These are phyloP conservation scores for Saccharomycopsis crataegensis DNA, from an alignment of 1,139 yeast species.

Conservation along the genomic window DNA sequence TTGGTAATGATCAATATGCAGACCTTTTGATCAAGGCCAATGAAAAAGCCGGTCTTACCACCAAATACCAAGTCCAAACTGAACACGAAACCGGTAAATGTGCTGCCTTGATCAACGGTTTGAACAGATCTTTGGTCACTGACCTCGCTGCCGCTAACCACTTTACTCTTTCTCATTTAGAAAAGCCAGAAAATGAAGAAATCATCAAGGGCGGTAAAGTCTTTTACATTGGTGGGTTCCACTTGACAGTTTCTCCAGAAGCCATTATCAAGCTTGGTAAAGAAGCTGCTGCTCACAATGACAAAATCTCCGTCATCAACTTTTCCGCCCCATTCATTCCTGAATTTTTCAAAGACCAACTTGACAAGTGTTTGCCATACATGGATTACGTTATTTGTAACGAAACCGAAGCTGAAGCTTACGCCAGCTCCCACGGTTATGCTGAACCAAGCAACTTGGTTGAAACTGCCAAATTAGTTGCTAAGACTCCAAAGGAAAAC, in stretches of 20 bases:
- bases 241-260: constrained; percentile 93
- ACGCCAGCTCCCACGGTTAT: constrained; percentile 76
- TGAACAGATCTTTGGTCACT: constrained; percentile 86
- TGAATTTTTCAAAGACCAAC: constrained; percentile 87
- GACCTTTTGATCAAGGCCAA: constrained; percentile 79
- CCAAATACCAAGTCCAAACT: constrained; percentile 76
- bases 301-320: constrained; percentile 81
- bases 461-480: constrained; percentile 77
- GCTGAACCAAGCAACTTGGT: constrained; percentile 52
- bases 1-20: constrained; percentile 86
- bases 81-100: constrained; percentile 90
- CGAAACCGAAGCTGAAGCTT: constrained; percentile 95
- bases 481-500: constrained; percentile 73
- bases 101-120: constrained; percentile 89
- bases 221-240: constrained; percentile 96
- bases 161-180: constrained; percentile 82
- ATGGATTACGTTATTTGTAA: constrained; percentile 91
- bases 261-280: constrained; percentile 86
- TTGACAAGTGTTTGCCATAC: constrained; percentile 75
- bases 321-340: constrained; percentile 96
- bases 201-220: constrained; percentile 72
- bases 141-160: constrained; percentile 98
- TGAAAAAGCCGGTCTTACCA: constrained; percentile 76
- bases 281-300: constrained; percentile 83
- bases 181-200: constrained; percentile 86